Base-by-base conservation (phyloP, 148 eudicot genomes). In the Arbutus unedo region DNA sequence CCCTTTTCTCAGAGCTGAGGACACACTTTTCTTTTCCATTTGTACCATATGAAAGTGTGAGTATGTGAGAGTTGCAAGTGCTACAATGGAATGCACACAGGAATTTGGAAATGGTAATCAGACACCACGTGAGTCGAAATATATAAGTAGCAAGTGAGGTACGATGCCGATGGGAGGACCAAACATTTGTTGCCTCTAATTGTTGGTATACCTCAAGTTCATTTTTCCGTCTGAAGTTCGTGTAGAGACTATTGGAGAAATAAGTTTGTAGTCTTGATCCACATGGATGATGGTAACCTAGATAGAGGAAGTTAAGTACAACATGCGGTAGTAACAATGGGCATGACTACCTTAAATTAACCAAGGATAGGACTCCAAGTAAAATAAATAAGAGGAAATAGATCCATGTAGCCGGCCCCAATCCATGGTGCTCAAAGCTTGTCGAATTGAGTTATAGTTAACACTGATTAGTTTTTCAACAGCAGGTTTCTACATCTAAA, bases 401-500 rank as follows among this genome's bases (percentile, higher is more conserved):
- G 19, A 8, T 6, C 8, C 66, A 2, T 53, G 56, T 2, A 53
- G 56, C 56, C 15, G 56, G 10, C 56, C 19, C 31, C 25, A 60
- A n/a, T 59, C 25, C 8, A n/a, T 60, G 66, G 25, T n/a, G 11
- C 1, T 60, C 25, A 60, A 60, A 60, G 66, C 66, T 60, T 60
- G 66, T n/a, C n/a, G 25, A 60, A n/a, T 10, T 11, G 16, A 10
- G 3, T 53, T 53, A 2, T 53, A 2, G 56, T 11, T 53, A 13
- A 53, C 56, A 53, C 56, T 53, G 3, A 53, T 11, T 53, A 53
- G 14, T 53, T 11, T 54, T 55, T 56, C 14, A 43, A 56, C 53
- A 56, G 23, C 50, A 56, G 51, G 18, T 78, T 53, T 78, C 18
- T 78, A 9, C 81, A 78, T 78, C 68, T 78, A 51, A 38, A 59